Evolutionary conservation across 768 basidiomycete genomes (phyloP).

Genomic region (Psilocybe azurescens): DNA sequence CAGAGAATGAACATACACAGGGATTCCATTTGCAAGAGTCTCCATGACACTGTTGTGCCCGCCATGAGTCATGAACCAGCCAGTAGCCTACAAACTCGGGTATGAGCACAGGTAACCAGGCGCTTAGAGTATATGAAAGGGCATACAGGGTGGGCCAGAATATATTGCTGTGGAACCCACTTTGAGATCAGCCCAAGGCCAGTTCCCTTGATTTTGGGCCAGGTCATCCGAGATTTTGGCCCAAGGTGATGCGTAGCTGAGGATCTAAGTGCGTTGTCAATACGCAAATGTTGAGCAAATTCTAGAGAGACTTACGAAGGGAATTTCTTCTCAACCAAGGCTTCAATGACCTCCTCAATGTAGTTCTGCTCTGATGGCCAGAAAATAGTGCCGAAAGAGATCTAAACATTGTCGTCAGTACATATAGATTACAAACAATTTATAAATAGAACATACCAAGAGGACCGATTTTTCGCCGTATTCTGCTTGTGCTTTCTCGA

Average conservation of each 20-base stretch:
- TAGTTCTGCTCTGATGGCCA: slow-evolving; percentile 11
- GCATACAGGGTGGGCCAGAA: slow-evolving; percentile 4
- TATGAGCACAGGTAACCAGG: not conserved
- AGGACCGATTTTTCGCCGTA: slow-evolving; percentile 15
- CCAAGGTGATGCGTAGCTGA: slow-evolving; percentile 10
- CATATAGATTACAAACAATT: not conserved
- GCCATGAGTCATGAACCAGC: slow-evolving; percentile 23
- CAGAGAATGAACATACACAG: slow-evolving; percentile 9
- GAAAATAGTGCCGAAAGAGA: slow-evolving; percentile 17
- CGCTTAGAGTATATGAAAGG: not conserved
- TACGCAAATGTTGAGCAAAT: not conserved
- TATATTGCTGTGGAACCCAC: slow-evolving; percentile 8
- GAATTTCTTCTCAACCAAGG: slow-evolving; percentile 16
- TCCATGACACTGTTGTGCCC: slow-evolving; percentile 21
- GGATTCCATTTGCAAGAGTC: slow-evolving; percentile 14
- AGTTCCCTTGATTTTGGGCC: not conserved
- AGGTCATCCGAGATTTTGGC: not conserved
- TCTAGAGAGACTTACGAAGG: slow-evolving; percentile 13
- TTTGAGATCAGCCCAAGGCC: not conserved
- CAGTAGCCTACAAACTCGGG: slow-evolving; percentile 11
- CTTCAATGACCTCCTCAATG: slow-evolving; percentile 16
- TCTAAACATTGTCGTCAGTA: not conserved
- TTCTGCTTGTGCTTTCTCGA: slow-evolving; percentile 1
- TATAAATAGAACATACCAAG: slow-evolving; percentile 10
- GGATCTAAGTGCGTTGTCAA: slow-evolving; percentile 1